A percentile compares a stretch with the other conserved stretches of the same genome.
Evolutionary conservation across 305 asterid species (phyloP).

Genomic region (Fraxinus paxiana): DNA sequence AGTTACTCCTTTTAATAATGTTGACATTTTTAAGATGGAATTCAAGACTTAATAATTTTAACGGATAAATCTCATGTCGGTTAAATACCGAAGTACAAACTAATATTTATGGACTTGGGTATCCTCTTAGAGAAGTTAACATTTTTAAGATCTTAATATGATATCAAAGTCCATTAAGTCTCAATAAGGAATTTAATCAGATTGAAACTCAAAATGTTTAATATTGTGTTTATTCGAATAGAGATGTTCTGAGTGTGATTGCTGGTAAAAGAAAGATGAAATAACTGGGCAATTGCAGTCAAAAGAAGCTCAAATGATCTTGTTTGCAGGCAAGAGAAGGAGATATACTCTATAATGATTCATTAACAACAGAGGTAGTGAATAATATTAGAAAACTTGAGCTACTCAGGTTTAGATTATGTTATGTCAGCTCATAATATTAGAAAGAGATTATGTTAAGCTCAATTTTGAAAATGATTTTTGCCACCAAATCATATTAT

Average conservation of each 20-base stretch:
- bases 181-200: too few species aligned
- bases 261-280: neutral
- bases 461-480: neutral
- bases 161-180: too few species aligned
- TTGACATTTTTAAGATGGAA: too few species aligned
- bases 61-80: too few species aligned
- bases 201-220: neutral
- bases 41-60: too few species aligned
- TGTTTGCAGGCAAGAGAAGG: neutral
- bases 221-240: neutral
- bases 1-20: too few species aligned
- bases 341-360: neutral
- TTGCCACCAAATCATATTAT: neutral
- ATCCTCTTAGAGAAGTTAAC: too few species aligned
- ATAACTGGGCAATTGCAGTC: neutral
- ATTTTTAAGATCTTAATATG: too few species aligned
- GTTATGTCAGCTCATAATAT: neutral
- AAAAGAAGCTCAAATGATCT: constrained; percentile 2
- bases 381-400: neutral
- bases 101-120: too few species aligned
- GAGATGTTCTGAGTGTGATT: neutral
- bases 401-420: neutral
- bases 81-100: too few species aligned
- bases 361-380: neutral
- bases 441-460: neutral